These are phyloP conservation scores for Huntiella moniliformis DNA, from an alignment of 2,329 filamentous ascomycete species.

Conservation along the genomic window DNA sequence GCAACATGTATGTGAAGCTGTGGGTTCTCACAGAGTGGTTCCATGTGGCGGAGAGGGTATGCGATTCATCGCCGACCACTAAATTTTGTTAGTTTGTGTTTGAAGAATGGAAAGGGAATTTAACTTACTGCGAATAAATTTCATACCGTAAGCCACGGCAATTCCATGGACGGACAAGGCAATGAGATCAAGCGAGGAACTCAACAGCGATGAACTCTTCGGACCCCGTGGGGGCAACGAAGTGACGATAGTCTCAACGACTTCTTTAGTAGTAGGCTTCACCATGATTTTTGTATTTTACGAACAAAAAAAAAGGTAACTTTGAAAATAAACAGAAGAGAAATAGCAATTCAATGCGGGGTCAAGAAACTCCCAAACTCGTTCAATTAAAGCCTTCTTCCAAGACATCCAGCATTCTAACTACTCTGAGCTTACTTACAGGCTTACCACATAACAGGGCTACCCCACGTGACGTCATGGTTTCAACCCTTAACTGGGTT, in stretches of 20 bases:
- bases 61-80: constrained; percentile 30
- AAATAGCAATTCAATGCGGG: too few relatives aligned
- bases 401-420: too few relatives aligned
- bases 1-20: constrained; percentile 72
- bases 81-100: neutral
- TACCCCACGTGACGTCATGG: too few relatives aligned
- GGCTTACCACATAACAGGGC: too few relatives aligned
- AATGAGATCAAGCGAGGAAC: constrained; percentile 61
- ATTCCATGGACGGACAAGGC: constrained; percentile 71
- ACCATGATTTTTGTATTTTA: too few relatives aligned
- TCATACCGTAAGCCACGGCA: constrained; percentile 48
- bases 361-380: too few relatives aligned
- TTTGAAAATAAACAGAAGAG: too few relatives aligned
- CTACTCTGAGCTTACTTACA: too few relatives aligned
- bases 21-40: constrained; percentile 53
- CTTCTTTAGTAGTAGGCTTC: too few relatives aligned
- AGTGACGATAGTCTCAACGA: neutral
- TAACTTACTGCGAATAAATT: constrained; percentile 27
- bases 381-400: too few relatives aligned
- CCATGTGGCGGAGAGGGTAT: constrained; percentile 54
- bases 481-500: too few relatives aligned
- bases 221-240: constrained; percentile 32
- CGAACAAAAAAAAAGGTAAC: too few relatives aligned
- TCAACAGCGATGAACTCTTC: constrained; percentile 37
- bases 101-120: constrained; percentile 56